Evolutionary conservation across 129 eudicot genomes (phyloP).

Genomic region (Daucus carota): DH1_v3.0 NC_030381.2:54110501-54111000

Average conservation of each 20-base stretch:
- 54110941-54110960: neutral
- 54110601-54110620: neutral
- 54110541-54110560: neutral
- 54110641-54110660: neutral
- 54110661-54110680: neutral
- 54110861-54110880: neutral
- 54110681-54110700: neutral
- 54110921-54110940: neutral
- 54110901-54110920: neutral
- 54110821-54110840: neutral
- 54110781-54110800: neutral
- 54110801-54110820: neutral
- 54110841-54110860: neutral
- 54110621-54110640: neutral
- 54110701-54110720: neutral
- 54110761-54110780: neutral
- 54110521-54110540: neutral
- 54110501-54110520: neutral
- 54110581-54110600: neutral
- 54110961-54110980: too few species aligned
- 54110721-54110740: neutral
- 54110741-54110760: neutral
- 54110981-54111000: neutral
- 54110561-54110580: neutral
- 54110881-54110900: neutral